Percentiles rank a stretch among this genome's conserved stretches.
phyloP scores from a whole-genome alignment of 805 yeast genomes.

The Candida pini region DNA sequence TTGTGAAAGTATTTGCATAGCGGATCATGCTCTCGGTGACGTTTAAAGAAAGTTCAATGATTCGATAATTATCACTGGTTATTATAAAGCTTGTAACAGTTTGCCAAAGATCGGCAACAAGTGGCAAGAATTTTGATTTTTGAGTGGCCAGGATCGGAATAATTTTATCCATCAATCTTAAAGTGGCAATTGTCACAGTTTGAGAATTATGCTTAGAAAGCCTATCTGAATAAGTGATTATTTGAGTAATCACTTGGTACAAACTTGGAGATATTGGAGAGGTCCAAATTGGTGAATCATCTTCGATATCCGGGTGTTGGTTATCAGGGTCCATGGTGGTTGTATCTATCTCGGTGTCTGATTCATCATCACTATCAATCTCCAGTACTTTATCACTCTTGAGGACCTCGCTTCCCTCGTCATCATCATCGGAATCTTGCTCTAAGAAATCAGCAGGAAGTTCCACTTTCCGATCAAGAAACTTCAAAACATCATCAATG shows the following conservation, averaged over 20 bases:
- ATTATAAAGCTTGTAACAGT: slow-evolving; percentile 24
- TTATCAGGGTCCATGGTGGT: slow-evolving; percentile 19
- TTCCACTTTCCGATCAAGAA: slow-evolving; percentile 35
- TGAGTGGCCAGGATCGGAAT: slow-evolving; percentile 52
- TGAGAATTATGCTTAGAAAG: slow-evolving; percentile 61
- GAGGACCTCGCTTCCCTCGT: slow-evolving; percentile 8
- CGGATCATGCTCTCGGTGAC: slow-evolving; percentile 24
- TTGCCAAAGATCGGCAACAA: slow-evolving; percentile 51
- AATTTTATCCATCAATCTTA: slow-evolving; percentile 40
- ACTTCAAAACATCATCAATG: slow-evolving; percentile 36
- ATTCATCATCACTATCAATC: slow-evolving; percentile 31
- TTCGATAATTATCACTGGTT: slow-evolving; percentile 21
- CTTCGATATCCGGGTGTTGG: slow-evolving; percentile 10
- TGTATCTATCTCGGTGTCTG: slow-evolving; percentile 31
- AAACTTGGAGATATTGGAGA: slow-evolving; percentile 60
- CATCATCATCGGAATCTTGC: slow-evolving; percentile 9
- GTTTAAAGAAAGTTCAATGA: slow-evolving; percentile 26
- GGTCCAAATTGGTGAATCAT: slow-evolving; percentile 46
- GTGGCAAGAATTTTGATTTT: slow-evolving; percentile 39
- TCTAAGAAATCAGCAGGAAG: slow-evolving; percentile 16
- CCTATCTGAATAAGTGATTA: slow-evolving; percentile 65
- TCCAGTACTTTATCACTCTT: slow-evolving; percentile 21
- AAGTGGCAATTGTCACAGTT: slow-evolving; percentile 48
- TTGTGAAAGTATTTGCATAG: slow-evolving; percentile 42
- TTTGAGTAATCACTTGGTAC: slow-evolving; percentile 53